Evolutionary conservation across 306 rosid genomes (phyloP), one percentile per base, ranked within the genome.

Genomic region (Prunus dulcis): DNA sequence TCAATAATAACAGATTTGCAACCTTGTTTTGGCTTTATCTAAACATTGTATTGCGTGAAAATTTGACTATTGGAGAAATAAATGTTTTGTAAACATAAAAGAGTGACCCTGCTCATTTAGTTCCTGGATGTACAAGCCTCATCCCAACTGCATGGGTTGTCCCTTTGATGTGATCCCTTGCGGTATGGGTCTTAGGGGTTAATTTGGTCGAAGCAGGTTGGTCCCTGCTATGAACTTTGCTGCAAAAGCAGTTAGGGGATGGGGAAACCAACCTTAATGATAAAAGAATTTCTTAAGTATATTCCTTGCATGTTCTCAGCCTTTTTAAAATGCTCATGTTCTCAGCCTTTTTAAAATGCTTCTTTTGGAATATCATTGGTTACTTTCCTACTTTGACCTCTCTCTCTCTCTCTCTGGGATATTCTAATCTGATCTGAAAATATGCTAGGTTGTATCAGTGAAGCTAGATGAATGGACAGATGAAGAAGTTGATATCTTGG

Each of bases 391-490:
- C 14, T 23, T 19, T 46, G 0, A 69, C 60, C 49, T 53, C 83
- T 20, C 53, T 75, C n/a, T 75, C 25, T 51, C 14, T 6, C 57
- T 45, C 38, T 5, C 38, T 70, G 12, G n/a, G 51, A 71, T 72
- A 58, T 64, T 78, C 30, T 70, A 67, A 81, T 62, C 38, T 75
- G 62, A 70, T 75, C 56, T 61, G 64, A 64, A 64, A 63, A 49
- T 71, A 49, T 81, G 79, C 12, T 81, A 94, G 98, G 96, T 95
- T 89, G 85, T 89, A 68, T 92, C 98, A 15, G 77, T 88, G 90
- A 95, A 92, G 82, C 89, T 95, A 77, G 98, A 95, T 82, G 88
- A 90, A 18, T 95, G 98, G 98, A 85, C 89, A 28, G 86, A 90
- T 65, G 96, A 95, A 77, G 83, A 90, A 85, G 93, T 95, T 69